Evolutionary conservation across 768 basidiomycete genomes (phyloP), one percentile per base, ranked within the genome.

Genomic region (Mycena chlorophos): DNA sequence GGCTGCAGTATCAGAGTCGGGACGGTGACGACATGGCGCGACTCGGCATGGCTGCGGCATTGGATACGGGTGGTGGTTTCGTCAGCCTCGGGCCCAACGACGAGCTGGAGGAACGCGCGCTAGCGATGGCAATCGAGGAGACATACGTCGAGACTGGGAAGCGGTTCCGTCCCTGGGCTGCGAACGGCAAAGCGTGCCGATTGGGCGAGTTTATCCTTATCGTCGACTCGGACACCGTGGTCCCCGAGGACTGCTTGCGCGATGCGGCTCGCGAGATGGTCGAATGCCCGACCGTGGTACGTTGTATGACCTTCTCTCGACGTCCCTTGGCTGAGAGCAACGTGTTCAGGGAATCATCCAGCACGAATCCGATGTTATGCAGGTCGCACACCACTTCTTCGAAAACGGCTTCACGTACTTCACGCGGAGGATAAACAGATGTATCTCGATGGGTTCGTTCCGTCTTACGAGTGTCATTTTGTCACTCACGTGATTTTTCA

Each of bases 231-330:
- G 88, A 89, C 69, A 86, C 87, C 3, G 69, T 88, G 49, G 85
- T 88, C 4, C 89, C 91, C 4, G 88, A 88, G 73, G 92, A 93
- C 66, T 91, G 90, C 65, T 79, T 94, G 64, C 76, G 90, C 30
- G 91, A 94, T 69, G 93, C 92, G 1, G 91, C 89, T 19, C 78
- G 88, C 50, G 91, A 95, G 74, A 84, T 95, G 75, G 71, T 76
- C 27, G 83, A 83, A 58, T 86, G 82, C 61, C 88, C 87, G 1
- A 83, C 83, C 13, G 83, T 94, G 17, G 91, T 84, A 3, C 20
- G 45, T 46, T 5, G 8, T 8, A 34, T 8, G n/a, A n/a, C n/a
- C 40, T 22, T 42, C 40, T 19, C 45, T 46, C 5, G 12, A 46
- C 40, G 8, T 13, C 25, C 5, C 8, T 25, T 25, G 13, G 6